These are phyloP conservation scores for Incumbomyces delicatus DNA, from an alignment of 2,329 filamentous ascomycete genomes.

Conservation along the genomic window DNA sequence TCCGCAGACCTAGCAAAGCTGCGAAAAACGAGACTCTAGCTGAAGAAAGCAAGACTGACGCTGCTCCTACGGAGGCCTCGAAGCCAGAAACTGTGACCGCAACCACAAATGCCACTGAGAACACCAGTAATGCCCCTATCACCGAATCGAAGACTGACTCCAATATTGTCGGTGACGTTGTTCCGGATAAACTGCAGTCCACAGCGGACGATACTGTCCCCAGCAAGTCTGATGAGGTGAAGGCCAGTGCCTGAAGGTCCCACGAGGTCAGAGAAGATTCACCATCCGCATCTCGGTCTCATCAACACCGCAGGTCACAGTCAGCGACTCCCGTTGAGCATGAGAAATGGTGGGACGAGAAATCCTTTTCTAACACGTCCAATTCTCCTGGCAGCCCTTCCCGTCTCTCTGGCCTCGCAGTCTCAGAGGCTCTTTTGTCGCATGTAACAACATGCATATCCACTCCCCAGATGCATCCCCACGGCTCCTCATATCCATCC, in stretches of 20 bases:
- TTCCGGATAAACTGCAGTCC: constrained; percentile 11
- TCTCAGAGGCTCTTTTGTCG: constrained; percentile 12
- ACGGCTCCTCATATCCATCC: not conserved
- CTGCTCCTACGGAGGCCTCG: constrained; percentile 23
- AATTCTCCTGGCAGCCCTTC: constrained; percentile 21
- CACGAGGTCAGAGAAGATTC: constrained; percentile 22
- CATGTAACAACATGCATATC: constrained; percentile 1
- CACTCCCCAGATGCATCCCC: not conserved
- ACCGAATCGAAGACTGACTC: constrained; percentile 13
- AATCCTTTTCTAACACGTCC: constrained; percentile 14
- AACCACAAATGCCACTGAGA: constrained; percentile 9
- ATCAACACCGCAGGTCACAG: constrained; percentile 18
- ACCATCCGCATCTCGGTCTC: constrained; percentile 20
- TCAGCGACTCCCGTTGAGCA: constrained; percentile 22
- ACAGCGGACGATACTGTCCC: constrained; percentile 11
- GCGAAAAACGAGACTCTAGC: constrained; percentile 29
- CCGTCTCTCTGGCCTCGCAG: constrained; percentile 22
- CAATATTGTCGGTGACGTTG: constrained; percentile 12
- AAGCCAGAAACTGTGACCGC: constrained; percentile 16
- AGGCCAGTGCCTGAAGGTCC: constrained; percentile 23
- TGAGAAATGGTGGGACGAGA: constrained; percentile 25
- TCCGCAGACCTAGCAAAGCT: constrained; percentile 41
- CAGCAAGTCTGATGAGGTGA: constrained; percentile 15
- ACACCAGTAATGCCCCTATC: constrained; percentile 23
- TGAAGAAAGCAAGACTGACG: constrained; percentile 21